A percentile compares a stretch with the other conserved stretches of the same genome.
Conservation (phyloP, 345 rosid genomes). For the Eucalyptus tenuipes region DNA sequence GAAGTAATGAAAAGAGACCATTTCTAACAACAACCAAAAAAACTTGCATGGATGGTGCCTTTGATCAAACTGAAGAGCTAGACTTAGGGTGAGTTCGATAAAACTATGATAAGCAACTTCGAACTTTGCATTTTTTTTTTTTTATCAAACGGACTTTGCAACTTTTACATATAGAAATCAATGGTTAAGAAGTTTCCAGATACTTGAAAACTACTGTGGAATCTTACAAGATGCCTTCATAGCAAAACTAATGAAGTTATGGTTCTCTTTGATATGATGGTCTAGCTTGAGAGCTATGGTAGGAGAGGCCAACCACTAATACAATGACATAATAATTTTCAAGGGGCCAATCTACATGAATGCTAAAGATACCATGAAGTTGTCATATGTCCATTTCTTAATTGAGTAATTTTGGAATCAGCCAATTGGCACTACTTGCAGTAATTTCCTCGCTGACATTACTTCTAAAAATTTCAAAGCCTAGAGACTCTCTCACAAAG, state of each 20-base stretch:
- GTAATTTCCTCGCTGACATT: background rate
- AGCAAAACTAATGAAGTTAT: background rate
- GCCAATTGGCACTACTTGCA: background rate
- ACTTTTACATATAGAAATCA: background rate
- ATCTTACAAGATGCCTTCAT: background rate
- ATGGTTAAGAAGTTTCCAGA: background rate
- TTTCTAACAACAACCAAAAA: background rate
- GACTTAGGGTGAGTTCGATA: background rate
- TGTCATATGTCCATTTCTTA: background rate
- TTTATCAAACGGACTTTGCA: background rate
- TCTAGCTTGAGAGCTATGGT: background rate
- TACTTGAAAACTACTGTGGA: background rate
- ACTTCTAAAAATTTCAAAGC: background rate
- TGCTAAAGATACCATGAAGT: background rate
- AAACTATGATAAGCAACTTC: background rate
- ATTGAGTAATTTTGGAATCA: background rate
- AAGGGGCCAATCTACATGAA: background rate
- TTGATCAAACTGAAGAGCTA: background rate
- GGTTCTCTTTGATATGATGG: background rate
- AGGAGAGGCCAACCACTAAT: background rate
- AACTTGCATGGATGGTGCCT: background rate
- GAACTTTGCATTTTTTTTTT: background rate
- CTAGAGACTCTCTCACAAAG: background rate
- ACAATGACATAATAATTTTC: background rate
- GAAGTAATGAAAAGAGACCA: background rate